Evolutionary conservation across 306 rosid genomes (phyloP).

Genomic region (Erythrophleum fordii): DNA sequence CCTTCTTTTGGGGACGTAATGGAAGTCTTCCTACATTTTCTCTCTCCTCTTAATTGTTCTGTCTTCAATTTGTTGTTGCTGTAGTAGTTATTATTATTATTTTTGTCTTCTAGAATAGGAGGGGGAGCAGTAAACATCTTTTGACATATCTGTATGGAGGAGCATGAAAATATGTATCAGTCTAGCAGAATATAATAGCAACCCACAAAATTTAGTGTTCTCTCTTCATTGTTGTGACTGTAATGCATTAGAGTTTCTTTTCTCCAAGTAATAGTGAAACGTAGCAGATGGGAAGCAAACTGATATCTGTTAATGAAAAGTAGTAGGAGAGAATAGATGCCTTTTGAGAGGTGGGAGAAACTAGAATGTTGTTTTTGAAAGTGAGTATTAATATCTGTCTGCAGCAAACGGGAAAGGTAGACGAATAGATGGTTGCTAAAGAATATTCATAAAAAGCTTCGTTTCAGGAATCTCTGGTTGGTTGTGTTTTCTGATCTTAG

Average conservation of each 20-base stretch:
- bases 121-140: constrained; percentile 51
- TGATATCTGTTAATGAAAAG: constrained; percentile 1
- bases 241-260: background rate
- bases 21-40: constrained; percentile 36
- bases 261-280: background rate
- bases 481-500: background rate
- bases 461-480: constrained; percentile 24
- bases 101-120: constrained; percentile 38
- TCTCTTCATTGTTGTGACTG: constrained; percentile 24
- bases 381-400: background rate
- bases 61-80: constrained; percentile 10
- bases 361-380: background rate
- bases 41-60: constrained; percentile 27
- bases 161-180: constrained; percentile 53
- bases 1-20: constrained; percentile 52
- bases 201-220: constrained; percentile 32
- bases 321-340: background rate
- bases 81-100: background rate
- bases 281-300: constrained; percentile 27
- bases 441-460: constrained; percentile 36
- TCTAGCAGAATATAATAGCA: constrained; percentile 49
- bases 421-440: constrained; percentile 32
- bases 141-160: constrained; percentile 52
- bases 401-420: constrained; percentile 18
- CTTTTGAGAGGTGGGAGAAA: constrained; percentile 11